phyloP scores from a whole-genome alignment of 345 rosid genomes.

The Linum usitatissimum region DNA sequence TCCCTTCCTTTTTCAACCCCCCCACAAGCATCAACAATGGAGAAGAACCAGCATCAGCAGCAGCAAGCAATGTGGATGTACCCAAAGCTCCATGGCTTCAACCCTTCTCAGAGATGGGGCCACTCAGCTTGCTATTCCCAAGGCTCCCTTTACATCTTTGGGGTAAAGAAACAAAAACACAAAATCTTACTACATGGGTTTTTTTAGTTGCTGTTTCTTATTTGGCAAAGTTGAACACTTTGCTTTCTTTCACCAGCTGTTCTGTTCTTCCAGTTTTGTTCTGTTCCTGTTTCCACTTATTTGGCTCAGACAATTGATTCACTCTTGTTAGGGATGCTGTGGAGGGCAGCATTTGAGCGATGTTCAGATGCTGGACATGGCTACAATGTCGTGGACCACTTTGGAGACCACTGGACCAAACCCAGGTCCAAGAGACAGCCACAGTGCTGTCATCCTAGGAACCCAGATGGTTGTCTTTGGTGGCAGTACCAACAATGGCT shows the following conservation, averaged over 20 bases:
- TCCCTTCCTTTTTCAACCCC: no score
- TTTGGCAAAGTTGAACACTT: not conserved
- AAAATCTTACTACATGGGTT: not conserved
- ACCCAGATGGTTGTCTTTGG: conserved; percentile 57
- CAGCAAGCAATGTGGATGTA: conserved; percentile 64
- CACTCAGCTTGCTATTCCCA: conserved; percentile 60
- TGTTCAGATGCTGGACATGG: conserved; percentile 43
- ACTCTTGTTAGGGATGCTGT: conserved; percentile 45
- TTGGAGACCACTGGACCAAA: conserved; percentile 47
- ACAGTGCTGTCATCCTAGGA: conserved; percentile 52
- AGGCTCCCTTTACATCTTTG: conserved; percentile 52
- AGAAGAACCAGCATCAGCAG: conserved; percentile 27
- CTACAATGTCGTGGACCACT: conserved; percentile 40
- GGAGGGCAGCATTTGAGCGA: conserved; percentile 68
- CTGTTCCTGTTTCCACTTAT: not conserved
- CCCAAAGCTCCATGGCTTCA: conserved; percentile 45
- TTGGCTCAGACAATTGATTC: not conserved
- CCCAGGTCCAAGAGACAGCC: conserved; percentile 77
- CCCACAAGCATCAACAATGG: conserved; percentile 3
- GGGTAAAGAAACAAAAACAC: conserved; percentile 25
- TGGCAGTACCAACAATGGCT: conserved; percentile 46
- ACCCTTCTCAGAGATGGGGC: conserved; percentile 76
- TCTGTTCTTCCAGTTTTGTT: not conserved
- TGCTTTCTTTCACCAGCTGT: not conserved
- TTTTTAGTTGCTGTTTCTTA: not conserved